Evolutionary conservation across 2,329 filamentous ascomycete genomes (phyloP).

Genomic region (Colletotrichum navitas): DNA sequence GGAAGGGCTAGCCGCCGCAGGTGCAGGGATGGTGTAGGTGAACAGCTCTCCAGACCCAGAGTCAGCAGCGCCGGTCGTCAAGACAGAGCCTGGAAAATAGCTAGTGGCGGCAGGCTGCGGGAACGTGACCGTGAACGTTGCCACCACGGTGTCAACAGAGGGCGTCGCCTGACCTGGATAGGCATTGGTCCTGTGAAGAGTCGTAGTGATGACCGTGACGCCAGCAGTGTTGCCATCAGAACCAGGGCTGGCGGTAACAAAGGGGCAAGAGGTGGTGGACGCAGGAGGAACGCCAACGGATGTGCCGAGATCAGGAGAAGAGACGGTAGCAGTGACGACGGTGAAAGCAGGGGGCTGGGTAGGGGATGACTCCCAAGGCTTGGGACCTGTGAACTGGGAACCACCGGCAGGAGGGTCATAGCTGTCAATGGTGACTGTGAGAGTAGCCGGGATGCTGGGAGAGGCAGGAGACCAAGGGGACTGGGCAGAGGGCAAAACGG

Average conservation of each 20-base stretch:
- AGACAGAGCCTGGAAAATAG: conserved; percentile 8
- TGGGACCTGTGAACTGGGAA: conserved; percentile 43
- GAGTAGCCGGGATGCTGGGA: conserved; percentile 40
- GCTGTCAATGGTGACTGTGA: conserved; percentile 41
- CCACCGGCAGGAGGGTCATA: conserved; percentile 41
- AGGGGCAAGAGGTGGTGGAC: conserved; percentile 1
- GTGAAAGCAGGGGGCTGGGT: conserved; percentile 23
- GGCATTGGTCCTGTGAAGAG: conserved; percentile 17
- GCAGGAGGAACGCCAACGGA: conserved; percentile 8
- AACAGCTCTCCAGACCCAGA: conserved; percentile 16
- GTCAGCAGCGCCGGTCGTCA: not conserved
- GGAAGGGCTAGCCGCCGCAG: not conserved
- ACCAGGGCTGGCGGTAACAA: conserved; percentile 7
- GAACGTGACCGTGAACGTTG: conserved; percentile 36
- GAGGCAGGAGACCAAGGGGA: conserved; percentile 36
- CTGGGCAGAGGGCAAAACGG: conserved; percentile 30
- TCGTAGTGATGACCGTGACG: conserved; percentile 36
- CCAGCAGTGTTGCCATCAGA: conserved; percentile 17
- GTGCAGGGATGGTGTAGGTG: conserved; percentile 16
- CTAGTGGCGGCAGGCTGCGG: conserved; percentile 12
- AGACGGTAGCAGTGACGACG: conserved; percentile 44
- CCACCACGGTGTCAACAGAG: conserved; percentile 26
- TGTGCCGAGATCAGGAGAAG: conserved; percentile 14
- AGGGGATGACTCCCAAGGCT: conserved; percentile 39
- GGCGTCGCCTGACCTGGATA: conserved; percentile 10